Percentiles rank a stretch among this genome's conserved stretches.
Evolutionary conservation across 2,329 filamentous ascomycete genomes (phyloP).

Genomic region (Fusarium globosum): DNA sequence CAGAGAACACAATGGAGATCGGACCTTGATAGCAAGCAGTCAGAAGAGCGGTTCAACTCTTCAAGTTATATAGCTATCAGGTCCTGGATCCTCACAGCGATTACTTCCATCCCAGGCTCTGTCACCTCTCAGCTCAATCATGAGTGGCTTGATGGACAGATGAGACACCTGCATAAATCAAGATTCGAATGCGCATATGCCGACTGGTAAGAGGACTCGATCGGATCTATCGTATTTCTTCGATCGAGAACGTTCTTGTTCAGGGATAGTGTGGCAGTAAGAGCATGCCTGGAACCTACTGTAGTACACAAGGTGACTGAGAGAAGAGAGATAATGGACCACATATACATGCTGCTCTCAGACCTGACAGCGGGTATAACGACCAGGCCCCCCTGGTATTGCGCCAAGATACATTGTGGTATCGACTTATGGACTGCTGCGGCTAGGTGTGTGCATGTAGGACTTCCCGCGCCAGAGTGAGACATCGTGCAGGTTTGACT

Average conservation of each 20-base stretch:
- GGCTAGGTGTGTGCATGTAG: background rate
- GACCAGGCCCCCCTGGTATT: background rate
- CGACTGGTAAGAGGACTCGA: background rate
- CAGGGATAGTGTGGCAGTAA: background rate
- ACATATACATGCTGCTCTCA: background rate
- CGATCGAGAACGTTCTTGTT: background rate
- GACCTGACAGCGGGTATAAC: background rate
- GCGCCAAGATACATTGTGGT: background rate
- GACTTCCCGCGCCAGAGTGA: background rate
- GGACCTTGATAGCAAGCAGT: background rate
- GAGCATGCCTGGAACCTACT: background rate
- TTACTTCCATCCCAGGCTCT: background rate
- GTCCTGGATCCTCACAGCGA: background rate
- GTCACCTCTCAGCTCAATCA: background rate
- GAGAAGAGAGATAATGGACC: background rate
- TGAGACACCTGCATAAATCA: conserved; percentile 1
- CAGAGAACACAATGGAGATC: background rate
- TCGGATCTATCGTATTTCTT: conserved; percentile 5
- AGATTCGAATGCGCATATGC: background rate
- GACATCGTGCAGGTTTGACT: background rate
- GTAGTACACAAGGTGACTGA: background rate
- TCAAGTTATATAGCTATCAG: background rate
- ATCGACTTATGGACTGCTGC: background rate
- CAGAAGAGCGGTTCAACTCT: too few species aligned
- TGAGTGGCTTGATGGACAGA: background rate